A percentile compares a stretch with the other conserved stretches of the same genome.
Evolutionary conservation across 176 grass and related monocot genomes (phyloP).

Genomic region (Otatea glauca): DNA sequence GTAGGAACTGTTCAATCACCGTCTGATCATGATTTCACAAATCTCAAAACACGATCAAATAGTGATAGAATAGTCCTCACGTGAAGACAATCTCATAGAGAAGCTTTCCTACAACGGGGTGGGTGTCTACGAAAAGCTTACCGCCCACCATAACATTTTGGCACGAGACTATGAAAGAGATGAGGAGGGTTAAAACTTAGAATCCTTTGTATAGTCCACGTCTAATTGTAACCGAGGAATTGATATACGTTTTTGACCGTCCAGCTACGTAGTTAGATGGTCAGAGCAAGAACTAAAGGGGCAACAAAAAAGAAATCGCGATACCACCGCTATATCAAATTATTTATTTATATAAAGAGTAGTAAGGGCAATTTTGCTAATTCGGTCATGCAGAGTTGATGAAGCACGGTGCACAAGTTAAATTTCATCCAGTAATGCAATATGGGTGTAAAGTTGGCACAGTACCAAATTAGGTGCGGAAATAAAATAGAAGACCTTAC

Average conservation of each 20-base stretch:
- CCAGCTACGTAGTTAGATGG: neutral
- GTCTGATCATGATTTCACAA: too few species aligned
- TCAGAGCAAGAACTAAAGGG: neutral
- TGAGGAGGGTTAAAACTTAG: neutral
- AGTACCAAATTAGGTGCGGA: neutral
- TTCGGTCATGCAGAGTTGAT: neutral
- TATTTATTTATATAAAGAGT: too few species aligned
- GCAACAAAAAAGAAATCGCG: neutral
- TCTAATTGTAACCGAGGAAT: neutral
- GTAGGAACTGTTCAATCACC: too few species aligned
- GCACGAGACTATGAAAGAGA: neutral
- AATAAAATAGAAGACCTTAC: neutral
- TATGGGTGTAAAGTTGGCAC: neutral
- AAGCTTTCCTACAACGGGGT: too few species aligned
- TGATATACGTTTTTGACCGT: slow-evolving; percentile 10
- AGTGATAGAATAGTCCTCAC: too few species aligned
- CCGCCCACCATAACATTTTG: neutral
- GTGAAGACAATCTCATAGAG: too few species aligned
- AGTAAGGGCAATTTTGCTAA: neutral
- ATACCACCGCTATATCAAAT: neutral
- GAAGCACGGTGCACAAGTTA: neutral
- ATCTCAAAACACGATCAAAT: too few species aligned
- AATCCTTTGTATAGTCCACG: too few species aligned
- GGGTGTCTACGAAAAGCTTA: neutral
- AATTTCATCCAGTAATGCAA: neutral